A percentile compares a stretch with the other conserved stretches of the same genome.
Evolutionary conservation across 192 early-diverging fungal species (phyloP).

Genomic region (Backusella tarrabulga): DNA sequence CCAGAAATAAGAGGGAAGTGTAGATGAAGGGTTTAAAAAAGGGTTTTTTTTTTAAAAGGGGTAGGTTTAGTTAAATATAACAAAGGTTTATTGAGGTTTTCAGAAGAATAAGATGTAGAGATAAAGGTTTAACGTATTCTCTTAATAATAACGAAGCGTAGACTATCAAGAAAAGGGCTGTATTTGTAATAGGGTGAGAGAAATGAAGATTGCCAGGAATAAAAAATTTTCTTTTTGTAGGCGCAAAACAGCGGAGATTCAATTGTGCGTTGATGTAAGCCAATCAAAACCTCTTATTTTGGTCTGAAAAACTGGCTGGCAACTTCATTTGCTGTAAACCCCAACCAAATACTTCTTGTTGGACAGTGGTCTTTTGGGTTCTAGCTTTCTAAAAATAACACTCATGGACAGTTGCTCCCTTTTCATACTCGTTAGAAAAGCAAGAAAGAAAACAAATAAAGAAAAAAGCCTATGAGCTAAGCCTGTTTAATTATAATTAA

Average conservation of each 20-base stretch:
- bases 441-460: background rate
- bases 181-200: background rate
- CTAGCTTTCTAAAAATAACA: background rate
- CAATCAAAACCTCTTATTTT: background rate
- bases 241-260: background rate
- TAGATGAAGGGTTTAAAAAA: slow-evolving; percentile 2
- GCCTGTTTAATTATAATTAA: background rate
- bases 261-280: background rate
- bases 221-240: background rate
- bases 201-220: background rate
- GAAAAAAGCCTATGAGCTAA: background rate
- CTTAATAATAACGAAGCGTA: background rate
- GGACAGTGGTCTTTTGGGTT: background rate
- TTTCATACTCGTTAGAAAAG: background rate
- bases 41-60: background rate
- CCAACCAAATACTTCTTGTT: background rate
- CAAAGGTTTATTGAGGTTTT: background rate
- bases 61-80: background rate
- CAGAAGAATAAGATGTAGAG: background rate
- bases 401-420: background rate
- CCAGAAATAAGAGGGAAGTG: slow-evolving; percentile 10
- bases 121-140: background rate
- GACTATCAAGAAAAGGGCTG: background rate
- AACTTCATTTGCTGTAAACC: background rate
- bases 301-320: background rate